Conservation (phyloP, 1,284 basidiomycete species). For the Coniferiporia sulphurascens region DNA sequence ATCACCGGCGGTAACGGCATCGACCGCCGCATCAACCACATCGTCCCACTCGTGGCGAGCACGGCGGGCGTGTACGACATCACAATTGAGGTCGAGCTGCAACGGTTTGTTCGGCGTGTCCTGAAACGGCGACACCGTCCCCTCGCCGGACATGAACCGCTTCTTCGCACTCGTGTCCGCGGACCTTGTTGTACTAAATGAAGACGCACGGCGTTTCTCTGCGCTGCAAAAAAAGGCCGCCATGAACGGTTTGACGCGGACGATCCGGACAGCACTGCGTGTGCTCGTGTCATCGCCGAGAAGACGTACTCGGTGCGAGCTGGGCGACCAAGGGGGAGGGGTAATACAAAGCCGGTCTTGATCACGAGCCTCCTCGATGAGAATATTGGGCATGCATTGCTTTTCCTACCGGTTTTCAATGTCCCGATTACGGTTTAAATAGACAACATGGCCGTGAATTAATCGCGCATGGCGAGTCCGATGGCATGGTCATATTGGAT, state of each 20-base stretch:
- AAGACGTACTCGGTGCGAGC: constrained; percentile 77
- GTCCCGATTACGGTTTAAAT: background rate
- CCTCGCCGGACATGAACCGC: constrained; percentile 81
- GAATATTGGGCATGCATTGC: constrained; percentile 49
- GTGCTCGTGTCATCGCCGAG: constrained; percentile 76
- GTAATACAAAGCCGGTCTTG: constrained; percentile 62
- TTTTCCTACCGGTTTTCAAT: background rate
- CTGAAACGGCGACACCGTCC: constrained; percentile 72
- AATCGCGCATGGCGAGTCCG: constrained; percentile 67
- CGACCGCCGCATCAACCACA: constrained; percentile 91
- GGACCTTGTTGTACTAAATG: constrained; percentile 91
- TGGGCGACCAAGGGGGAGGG: constrained; percentile 70
- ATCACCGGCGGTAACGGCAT: constrained; percentile 87
- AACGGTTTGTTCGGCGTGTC: constrained; percentile 94
- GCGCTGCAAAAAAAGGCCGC: constrained; percentile 81
- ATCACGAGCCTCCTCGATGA: constrained; percentile 82
- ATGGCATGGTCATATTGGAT: constrained; percentile 92
- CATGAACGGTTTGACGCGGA: constrained; percentile 78
- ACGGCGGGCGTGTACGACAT: constrained; percentile 67
- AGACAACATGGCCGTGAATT: constrained; percentile 64
- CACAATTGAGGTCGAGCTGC: constrained; percentile 83
- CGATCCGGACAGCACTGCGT: constrained; percentile 54
- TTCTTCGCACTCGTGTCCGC: constrained; percentile 77
- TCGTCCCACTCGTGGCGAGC: constrained; percentile 69
- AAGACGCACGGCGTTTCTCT: constrained; percentile 80